Percentiles rank a stretch among this genome's conserved stretches.
Conservation (phyloP, 495 filamentous ascomycete genomes). For the Acidiella bohemica region DNA sequence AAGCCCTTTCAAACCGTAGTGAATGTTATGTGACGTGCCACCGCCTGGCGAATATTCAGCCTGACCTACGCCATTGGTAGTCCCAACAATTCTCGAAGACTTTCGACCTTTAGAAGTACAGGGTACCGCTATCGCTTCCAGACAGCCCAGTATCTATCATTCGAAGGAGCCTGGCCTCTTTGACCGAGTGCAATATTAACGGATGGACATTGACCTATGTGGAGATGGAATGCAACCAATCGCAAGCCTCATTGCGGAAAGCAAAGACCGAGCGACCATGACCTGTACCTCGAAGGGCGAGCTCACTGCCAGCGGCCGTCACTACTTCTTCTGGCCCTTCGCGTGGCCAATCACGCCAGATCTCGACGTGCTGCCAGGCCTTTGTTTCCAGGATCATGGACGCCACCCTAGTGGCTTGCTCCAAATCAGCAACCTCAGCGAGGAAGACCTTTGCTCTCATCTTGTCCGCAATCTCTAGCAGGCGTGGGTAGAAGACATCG, state of each 20-base stretch:
- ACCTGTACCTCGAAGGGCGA: background rate
- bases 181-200: too few species aligned
- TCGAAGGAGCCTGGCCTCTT: too few species aligned
- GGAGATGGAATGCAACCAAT: background rate
- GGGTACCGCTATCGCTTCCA: too few species aligned
- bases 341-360: constrained; percentile 38
- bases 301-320: background rate
- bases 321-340: background rate
- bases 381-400: constrained; percentile 9
- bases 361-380: constrained; percentile 33
- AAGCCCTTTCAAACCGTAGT: too few species aligned
- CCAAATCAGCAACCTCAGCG: constrained; percentile 46
- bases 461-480: constrained; percentile 32
- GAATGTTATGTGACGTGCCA: too few species aligned
- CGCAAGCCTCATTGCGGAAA: background rate
- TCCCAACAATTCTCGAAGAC: too few species aligned
- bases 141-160: too few species aligned
- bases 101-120: too few species aligned
- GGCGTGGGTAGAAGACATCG: constrained; percentile 46
- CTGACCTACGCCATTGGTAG: too few species aligned
- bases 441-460: constrained; percentile 34
- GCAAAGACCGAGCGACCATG: background rate
- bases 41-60: too few species aligned
- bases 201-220: too few species aligned
- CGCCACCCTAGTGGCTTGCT: constrained; percentile 27